phyloP scores from a whole-genome alignment of 2,329 filamentous ascomycete genomes.

The Mycogone perniciosa region DNA sequence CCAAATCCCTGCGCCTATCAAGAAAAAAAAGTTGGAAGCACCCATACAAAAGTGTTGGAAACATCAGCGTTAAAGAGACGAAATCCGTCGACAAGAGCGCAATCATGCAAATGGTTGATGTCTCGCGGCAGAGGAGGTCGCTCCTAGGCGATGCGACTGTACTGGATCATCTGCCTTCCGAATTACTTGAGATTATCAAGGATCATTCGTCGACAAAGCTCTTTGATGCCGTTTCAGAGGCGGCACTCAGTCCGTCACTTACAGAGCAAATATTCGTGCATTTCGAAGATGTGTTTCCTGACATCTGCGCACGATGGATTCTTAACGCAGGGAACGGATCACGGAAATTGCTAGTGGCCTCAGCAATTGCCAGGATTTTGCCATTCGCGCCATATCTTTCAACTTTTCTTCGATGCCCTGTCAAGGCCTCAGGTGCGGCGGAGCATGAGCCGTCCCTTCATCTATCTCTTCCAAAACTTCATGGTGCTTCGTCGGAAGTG shows the following conservation, averaged over 20 bases:
- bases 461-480: slow-evolving; percentile 25
- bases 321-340: slow-evolving; percentile 36
- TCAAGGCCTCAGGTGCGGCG: slow-evolving; percentile 1
- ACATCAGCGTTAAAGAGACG: slow-evolving; percentile 18
- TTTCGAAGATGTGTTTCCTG: slow-evolving; percentile 70
- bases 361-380: slow-evolving; percentile 72
- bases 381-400: slow-evolving; percentile 77
- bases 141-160: slow-evolving; percentile 48
- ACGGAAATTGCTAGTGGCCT: slow-evolving; percentile 45
- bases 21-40: slow-evolving; percentile 30
- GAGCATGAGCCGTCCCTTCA: slow-evolving; percentile 20
- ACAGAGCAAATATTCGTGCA: slow-evolving; percentile 69
- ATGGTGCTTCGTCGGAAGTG: slow-evolving; percentile 21
- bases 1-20: slow-evolving; percentile 18
- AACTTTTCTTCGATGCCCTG: slow-evolving; percentile 57
- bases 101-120: slow-evolving; percentile 51
- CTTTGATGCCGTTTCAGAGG: slow-evolving; percentile 63
- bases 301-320: slow-evolving; percentile 77
- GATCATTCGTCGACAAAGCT: slow-evolving; percentile 58
- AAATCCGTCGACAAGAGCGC: slow-evolving; percentile 25
- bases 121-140: slow-evolving; percentile 49
- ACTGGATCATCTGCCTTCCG: slow-evolving; percentile 58
- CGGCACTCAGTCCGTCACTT: slow-evolving; percentile 61
- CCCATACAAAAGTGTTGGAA: slow-evolving; percentile 16
- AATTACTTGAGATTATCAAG: slow-evolving; percentile 62